Base-by-base conservation (phyloP, 139 green algal species). In the Monoraphidium neglectum region DNA sequence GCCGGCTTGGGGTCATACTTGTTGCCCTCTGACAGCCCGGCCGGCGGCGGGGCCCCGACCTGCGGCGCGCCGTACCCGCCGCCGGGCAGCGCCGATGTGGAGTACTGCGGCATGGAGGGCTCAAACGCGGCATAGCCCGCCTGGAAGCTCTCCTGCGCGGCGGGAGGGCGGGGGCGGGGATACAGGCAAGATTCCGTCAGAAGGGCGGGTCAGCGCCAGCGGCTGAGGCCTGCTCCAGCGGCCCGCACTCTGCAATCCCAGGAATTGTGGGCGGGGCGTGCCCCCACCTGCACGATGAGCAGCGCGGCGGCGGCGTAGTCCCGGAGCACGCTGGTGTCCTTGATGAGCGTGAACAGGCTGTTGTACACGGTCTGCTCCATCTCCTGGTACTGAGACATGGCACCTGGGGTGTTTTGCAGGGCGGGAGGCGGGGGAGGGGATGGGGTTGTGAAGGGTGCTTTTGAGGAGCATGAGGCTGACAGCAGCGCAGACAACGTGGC, bases 281-380 rank as follows among this genome's bases (percentile, higher is more conserved):
- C n/a, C n/a, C 72, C 68, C 46, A 86, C 82, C 81, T 94, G 77
- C 38, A 97, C 57, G 43, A 90, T 88, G 5, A 72, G 67, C 56
- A 89, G 69, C 4, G 77, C 82, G 6, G 85, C 81, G 47, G 86
- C 88, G 26, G 94, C 83, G 82, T 96, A 96, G 59, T 84, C 86
- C 49, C 94, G 93, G 47, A 97, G 85, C 77, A 92, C 93, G 2
- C 89, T 84, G 8, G 88, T 94, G 81, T 97, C 93, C 49, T 90
- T 85, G 72, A 95, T 93, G 30, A 97, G 81, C 62, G 92, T 92
- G 75, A 88, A 91, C 30, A 97, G 84, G 61, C 89, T 87, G 73
- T 96, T 91, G 78, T 94, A 96, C 32, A 96, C 88, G 28, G 89
- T 84, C 30, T 88, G 83, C 86, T 97, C 93, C 67, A 94, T 82